phyloP scores from a whole-genome alignment of 2,329 filamentous ascomycete genomes.

The Aspergillus sclerotialis region DNA sequence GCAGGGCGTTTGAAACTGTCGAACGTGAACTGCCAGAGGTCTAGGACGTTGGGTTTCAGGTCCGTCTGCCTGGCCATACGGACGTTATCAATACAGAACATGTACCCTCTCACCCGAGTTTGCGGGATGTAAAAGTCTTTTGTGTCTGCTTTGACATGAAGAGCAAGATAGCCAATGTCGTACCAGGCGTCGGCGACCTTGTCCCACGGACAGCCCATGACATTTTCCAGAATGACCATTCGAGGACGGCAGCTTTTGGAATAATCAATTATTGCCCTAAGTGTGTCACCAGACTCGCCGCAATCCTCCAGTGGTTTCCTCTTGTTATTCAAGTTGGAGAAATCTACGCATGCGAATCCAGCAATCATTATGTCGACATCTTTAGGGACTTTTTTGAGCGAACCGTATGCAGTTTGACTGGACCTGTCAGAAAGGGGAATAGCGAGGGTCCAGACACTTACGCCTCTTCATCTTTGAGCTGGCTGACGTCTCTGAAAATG shows the following conservation, averaged over 20 bases:
- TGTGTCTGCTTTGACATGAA: conserved; percentile 51
- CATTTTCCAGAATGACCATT: conserved; percentile 67
- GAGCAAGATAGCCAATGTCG: conserved; percentile 50
- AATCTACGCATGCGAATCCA: conserved; percentile 71
- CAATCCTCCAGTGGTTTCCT: conserved; percentile 45
- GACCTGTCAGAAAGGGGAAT: conserved; percentile 5
- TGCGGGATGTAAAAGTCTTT: conserved; percentile 71
- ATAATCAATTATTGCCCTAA: conserved; percentile 55
- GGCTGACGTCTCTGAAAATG: conserved; percentile 54
- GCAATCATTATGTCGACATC: conserved; percentile 60
- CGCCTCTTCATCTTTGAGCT: conserved; percentile 45
- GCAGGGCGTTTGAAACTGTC: conserved; percentile 46
- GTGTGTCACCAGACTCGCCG: conserved; percentile 62
- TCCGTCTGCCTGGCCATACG: conserved; percentile 14
- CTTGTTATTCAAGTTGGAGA: conserved; percentile 58
- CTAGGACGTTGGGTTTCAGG: conserved; percentile 15
- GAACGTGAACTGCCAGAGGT: conserved; percentile 39
- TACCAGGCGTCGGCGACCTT: conserved; percentile 41
- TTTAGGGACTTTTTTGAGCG: conserved; percentile 48
- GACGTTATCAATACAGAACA: conserved; percentile 47
- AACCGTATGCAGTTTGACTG: conserved; percentile 62
- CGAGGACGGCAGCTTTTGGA: conserved; percentile 49
- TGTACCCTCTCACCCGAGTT: conserved; percentile 55
- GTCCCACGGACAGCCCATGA: conserved; percentile 54
- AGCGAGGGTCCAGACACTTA: conserved; percentile 27